Base-by-base conservation (phyloP, 225 moss, liverwort and hornwort species). In the Climacium dendroides region DNA sequence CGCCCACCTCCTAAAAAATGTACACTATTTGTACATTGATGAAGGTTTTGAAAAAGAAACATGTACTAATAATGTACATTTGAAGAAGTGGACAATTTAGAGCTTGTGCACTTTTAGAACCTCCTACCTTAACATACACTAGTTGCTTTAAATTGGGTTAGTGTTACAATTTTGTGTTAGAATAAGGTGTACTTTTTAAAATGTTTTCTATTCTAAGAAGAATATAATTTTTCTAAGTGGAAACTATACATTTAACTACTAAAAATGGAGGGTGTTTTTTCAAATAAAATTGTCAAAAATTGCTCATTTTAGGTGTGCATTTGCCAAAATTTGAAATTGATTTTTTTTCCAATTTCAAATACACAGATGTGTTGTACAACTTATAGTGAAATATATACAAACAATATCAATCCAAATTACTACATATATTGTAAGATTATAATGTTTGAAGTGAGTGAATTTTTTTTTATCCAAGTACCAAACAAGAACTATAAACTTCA, bases 221-320 rank as follows among this genome's bases (percentile, higher is more conserved):
- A 19, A 73, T 10, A 47, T 1, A 70, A 41, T 8, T 4, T 15
- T 70, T 26, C 0, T 4, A 8, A 29, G 2, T 28, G 1, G 11
- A 72, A 71, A 47, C 1, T 10, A 0, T 47, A 19, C 0, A 30
- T 73, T 6, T 47, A 47, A 30, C 4, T 3, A 7, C 6, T 41
- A 70, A 13, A 4, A 75, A 76, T 2, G 0, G 3, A 53, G 3
- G 35, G 17, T 45, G 6, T 10, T 32, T 52, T n/a, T 13, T 6
- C 3, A 76, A 35, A 7, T 9, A 0, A 45, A 45, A 72, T 28
- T 29, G 25, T 17, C 3, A 43, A 10, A 25, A 71, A 28, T 10
- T 5, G 3, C 2, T 3, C 45, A 18, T 72, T 18, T 73, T 9
- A 0, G 18, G 2, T 18, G 2, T 18, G 2, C 6, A 47, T 73